Evolutionary conservation across 306 rosid genomes (phyloP).

Genomic region (Hylodesmum podocarpum): DNA sequence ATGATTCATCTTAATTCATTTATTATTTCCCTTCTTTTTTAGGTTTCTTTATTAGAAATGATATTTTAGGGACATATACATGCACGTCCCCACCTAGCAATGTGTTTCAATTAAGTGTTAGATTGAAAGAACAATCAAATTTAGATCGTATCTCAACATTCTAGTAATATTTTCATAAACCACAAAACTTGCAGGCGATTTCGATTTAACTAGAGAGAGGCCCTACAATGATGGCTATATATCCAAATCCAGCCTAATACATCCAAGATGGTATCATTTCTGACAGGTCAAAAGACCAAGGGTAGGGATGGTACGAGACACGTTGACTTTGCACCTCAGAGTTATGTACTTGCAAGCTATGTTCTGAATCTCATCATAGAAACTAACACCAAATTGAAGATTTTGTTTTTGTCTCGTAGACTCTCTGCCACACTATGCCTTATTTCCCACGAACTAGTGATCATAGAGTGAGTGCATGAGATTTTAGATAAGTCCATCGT

Average conservation of each 20-base stretch:
- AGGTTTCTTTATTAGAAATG: too few species aligned
- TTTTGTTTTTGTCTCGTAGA: conserved; percentile 46
- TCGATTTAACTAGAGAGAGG: conserved; percentile 26
- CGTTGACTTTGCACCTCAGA: conserved; percentile 54
- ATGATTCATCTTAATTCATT: too few species aligned
- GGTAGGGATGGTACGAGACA: conserved; percentile 30
- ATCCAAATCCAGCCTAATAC: conserved; percentile 42
- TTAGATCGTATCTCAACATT: background rate
- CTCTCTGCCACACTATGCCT: conserved; percentile 25
- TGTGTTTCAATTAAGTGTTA: too few species aligned
- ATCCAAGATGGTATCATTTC: conserved; percentile 39
- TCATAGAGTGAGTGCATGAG: background rate
- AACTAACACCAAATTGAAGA: conserved; percentile 31
- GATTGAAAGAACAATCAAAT: too few species aligned
- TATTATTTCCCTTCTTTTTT: too few species aligned
- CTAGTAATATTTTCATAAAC: background rate
- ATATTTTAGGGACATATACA: too few species aligned
- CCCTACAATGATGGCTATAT: conserved; percentile 43
- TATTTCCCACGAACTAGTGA: conserved; percentile 17
- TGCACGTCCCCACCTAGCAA: background rate
- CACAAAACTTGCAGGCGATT: background rate
- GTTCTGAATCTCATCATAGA: conserved; percentile 32
- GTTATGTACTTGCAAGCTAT: conserved; percentile 27
- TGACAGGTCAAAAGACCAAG: conserved; percentile 62
- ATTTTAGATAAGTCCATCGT: background rate